Base-by-base conservation (phyloP, 2,329 filamentous ascomycete species). In the Pyrenophora teres region DNA sequence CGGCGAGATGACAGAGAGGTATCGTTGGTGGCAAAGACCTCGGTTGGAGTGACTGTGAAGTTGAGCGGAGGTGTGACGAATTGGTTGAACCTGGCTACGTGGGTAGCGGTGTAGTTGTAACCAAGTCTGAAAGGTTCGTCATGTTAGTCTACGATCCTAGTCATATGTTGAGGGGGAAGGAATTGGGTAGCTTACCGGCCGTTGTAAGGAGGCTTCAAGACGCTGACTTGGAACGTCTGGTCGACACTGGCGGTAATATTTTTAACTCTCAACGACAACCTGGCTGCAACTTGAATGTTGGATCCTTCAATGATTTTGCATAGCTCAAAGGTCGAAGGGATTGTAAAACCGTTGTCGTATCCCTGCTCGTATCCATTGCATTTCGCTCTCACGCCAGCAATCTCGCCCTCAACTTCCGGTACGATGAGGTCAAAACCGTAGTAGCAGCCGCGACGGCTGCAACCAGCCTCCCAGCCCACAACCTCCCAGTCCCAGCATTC, bases 401-500 rank as follows among this genome's bases (percentile, higher is more conserved):
- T 59, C n/a, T 54, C 36, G 10, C 40, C 42, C 3, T 44, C 27
- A 10, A 60, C 43, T 2, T 46, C 46, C 1, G 62, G 64, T 2
- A 62, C 47, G 1, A 57, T 62, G 9, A 67, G 33, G 46, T 67
- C 62, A 57, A 65, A 65, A 51, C 52, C 27, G 54, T 64, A 65
- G 50, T 48, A 60, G 51, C 62, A 65, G 12, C 62, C 62, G n/a
- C 10, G 9, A 21, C 54, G 57, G 0, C 31, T 30, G 54, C 62
- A 64, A 12, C 64, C 62, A 2, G 59, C 57, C 6, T 54, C 33
- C 60, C 56, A 65, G 35, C 40, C 36, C 18, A 41, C 37, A 3
- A 65, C 56, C 9, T 63, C 57, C 61, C 62, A 65, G 21, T 31
- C 41, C 62, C 60, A 65, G 52, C 51, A 43, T 8, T 42, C 38